These are phyloP conservation scores for Leccinellum luteum DNA, from an alignment of 768 basidiomycete genomes.

Conservation along the genomic window DNA sequence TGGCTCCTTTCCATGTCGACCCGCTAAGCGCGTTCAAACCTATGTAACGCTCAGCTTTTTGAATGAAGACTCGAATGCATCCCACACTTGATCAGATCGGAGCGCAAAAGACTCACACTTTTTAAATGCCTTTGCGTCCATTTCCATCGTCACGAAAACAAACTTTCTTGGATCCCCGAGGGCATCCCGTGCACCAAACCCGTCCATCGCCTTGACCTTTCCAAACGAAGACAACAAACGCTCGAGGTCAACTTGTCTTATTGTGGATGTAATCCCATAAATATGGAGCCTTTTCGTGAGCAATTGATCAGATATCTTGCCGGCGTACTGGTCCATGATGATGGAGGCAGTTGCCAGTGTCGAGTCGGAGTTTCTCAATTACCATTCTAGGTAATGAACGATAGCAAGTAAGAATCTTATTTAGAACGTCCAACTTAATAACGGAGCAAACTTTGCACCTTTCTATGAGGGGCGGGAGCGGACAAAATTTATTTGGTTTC, in stretches of 20 bases:
- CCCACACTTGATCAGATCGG: not conserved
- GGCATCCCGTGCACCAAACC: slow-evolving; percentile 61
- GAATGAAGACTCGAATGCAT: not conserved
- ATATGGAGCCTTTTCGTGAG: slow-evolving; percentile 66
- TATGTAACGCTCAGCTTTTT: slow-evolving; percentile 25
- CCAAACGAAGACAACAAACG: slow-evolving; percentile 65
- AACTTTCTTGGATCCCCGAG: slow-evolving; percentile 69
- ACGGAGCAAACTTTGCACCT: too few species aligned
- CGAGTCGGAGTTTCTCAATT: not conserved
- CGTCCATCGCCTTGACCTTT: slow-evolving; percentile 64
- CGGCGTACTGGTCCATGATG: not conserved
- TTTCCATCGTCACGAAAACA: slow-evolving; percentile 71
- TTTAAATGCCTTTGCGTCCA: slow-evolving; percentile 53
- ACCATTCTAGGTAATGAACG: not conserved
- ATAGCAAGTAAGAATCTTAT: too few species aligned
- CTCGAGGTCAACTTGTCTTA: slow-evolving; percentile 55
- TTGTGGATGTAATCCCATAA: slow-evolving; percentile 69
- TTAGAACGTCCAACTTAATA: too few species aligned
- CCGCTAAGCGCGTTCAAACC: slow-evolving; percentile 78
- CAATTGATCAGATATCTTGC: slow-evolving; percentile 18
- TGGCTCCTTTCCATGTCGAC: slow-evolving; percentile 85
- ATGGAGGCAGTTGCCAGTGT: not conserved
- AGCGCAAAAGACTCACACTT: slow-evolving; percentile 50
- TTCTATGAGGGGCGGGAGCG: too few species aligned
- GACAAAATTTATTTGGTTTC: too few species aligned